phyloP scores from a whole-genome alignment of 1,284 basidiomycete genomes.

The Ganoderma leucocontextum region DNA sequence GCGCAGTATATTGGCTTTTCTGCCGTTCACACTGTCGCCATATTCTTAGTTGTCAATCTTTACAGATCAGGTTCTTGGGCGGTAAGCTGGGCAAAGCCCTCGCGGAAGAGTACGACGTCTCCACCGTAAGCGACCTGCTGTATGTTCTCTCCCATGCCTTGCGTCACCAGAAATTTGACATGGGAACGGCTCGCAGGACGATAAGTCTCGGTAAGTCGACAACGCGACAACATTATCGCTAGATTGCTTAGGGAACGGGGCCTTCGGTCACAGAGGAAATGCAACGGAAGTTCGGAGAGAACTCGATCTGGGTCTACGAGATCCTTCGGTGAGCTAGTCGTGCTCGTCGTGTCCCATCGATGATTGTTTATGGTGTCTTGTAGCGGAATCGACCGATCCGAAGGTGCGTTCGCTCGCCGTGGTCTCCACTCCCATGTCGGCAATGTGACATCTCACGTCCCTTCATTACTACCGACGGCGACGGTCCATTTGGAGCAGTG shows the following conservation, averaged over 20 bases:
- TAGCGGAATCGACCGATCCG: conserved; percentile 90
- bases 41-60: background rate
- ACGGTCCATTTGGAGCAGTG: conserved; percentile 55
- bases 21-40: background rate
- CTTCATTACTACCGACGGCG: background rate
- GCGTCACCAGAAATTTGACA: background rate
- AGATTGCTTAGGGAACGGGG: conserved; percentile 16
- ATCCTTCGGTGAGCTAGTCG: conserved; percentile 62
- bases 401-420: conserved; percentile 62
- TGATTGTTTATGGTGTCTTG: background rate
- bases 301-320: conserved; percentile 93
- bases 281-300: conserved; percentile 85
- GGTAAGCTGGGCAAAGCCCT: conserved; percentile 94
- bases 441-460: conserved; percentile 28
- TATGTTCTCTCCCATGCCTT: conserved; percentile 45
- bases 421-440: background rate
- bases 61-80: conserved; percentile 91
- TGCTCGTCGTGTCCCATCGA: background rate
- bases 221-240: conserved; percentile 16
- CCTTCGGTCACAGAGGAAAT: conserved; percentile 67
- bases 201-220: conserved; percentile 25
- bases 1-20: background rate
- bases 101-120: conserved; percentile 87
- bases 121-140: conserved; percentile 91
- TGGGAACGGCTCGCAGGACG: conserved; percentile 14